Evolutionary conservation across 805 yeast species (phyloP).

Genomic region (Metschnikowia colocasiae): DNA sequence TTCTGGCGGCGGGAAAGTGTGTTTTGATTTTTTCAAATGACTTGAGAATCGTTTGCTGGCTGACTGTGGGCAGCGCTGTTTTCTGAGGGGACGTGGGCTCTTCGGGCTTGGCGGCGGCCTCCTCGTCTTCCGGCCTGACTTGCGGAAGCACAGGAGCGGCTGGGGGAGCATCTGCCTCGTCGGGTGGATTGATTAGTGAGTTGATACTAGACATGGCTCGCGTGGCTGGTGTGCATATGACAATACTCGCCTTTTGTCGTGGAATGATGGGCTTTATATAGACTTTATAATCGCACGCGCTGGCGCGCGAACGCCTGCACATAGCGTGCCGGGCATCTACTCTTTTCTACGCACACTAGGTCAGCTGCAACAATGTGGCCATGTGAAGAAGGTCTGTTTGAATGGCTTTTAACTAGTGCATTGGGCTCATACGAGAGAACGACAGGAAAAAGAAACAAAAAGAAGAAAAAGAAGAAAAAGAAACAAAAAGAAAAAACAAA

Average conservation of each 20-base stretch:
- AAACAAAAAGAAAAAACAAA: not conserved
- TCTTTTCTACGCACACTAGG: not conserved
- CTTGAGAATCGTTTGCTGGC: conserved; percentile 30
- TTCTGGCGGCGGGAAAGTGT: conserved; percentile 88
- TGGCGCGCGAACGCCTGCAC: conserved; percentile 5
- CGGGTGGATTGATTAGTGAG: conserved; percentile 25
- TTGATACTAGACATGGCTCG: conserved; percentile 25
- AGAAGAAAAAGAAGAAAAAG: no score
- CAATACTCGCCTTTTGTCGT: conserved; percentile 3
- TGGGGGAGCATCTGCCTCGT: conserved; percentile 17
- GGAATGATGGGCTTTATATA: conserved; percentile 17
- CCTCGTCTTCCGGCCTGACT: not conserved
- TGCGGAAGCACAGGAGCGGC: conserved; percentile 2
- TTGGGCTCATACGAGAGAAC: no score
- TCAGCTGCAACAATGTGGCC: not conserved
- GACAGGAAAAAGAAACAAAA: not conserved
- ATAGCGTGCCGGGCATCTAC: conserved; percentile 1
- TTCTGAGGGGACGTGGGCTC: not conserved
- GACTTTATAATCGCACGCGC: conserved; percentile 7
- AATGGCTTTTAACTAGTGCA: no score
- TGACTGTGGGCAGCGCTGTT: conserved; percentile 13
- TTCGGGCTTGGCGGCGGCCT: not conserved
- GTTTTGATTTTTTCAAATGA: conserved; percentile 59
- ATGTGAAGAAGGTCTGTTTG: no score
- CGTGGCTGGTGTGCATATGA: conserved; percentile 16